Evolutionary conservation across 495 filamentous ascomycete genomes (phyloP).

Genomic region (Penicillium salamii): DNA sequence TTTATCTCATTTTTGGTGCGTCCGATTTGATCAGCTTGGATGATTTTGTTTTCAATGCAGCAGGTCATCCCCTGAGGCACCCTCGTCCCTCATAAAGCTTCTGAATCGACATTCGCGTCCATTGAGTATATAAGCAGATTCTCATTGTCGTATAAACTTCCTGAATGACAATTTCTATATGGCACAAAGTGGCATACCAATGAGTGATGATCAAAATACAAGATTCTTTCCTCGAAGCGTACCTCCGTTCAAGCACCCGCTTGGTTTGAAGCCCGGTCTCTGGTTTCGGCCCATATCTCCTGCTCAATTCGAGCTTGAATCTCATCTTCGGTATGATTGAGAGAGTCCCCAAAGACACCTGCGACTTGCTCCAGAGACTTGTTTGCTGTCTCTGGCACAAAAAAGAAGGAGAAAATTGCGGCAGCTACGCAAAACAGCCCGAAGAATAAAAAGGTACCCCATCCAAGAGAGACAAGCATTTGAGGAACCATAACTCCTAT

Average conservation of each 20-base stretch:
- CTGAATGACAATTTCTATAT: too few relatives aligned
- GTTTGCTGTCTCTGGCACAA: constrained; percentile 15
- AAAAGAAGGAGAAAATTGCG: constrained; percentile 13
- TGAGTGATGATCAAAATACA: too few relatives aligned
- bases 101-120: too few relatives aligned
- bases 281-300: constrained; percentile 8
- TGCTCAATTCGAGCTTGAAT: constrained; percentile 4
- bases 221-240: too few relatives aligned
- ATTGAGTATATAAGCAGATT: too few relatives aligned
- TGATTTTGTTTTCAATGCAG: constrained; percentile 65
- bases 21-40: constrained; percentile 63
- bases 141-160: too few relatives aligned
- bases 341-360: constrained; percentile 6
- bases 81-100: too few relatives aligned
- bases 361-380: constrained; percentile 17
- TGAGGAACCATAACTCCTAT: constrained; percentile 11
- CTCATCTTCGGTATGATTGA: constrained; percentile 4
- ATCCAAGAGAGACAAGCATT: constrained; percentile 14
- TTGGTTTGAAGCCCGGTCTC: background rate
- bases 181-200: too few relatives aligned
- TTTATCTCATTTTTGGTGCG: constrained; percentile 62
- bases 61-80: constrained; percentile 43
- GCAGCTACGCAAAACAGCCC: constrained; percentile 10
- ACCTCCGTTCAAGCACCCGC: constrained; percentile 30
- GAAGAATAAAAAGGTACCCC: constrained; percentile 17